These are phyloP conservation scores for Boletus sp. DNA, from an alignment of 768 basidiomycete species.

Conservation along the genomic window DNA sequence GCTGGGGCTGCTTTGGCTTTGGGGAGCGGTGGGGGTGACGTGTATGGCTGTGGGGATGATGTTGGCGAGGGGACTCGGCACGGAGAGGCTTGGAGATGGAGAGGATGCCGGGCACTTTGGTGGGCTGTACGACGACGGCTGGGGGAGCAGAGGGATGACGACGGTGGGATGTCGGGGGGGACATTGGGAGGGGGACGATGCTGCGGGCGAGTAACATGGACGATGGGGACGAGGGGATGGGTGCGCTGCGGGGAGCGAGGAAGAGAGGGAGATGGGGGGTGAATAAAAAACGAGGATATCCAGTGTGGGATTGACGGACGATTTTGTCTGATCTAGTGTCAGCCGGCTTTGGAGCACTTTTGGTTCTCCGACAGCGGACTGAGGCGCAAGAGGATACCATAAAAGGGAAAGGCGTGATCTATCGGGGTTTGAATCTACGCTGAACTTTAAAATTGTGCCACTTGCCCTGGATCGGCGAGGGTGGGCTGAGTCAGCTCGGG, in stretches of 20 bases:
- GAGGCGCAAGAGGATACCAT: conserved; percentile 27
- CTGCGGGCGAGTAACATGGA: conserved; percentile 43
- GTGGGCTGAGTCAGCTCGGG: not conserved
- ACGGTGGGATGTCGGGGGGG: conserved; percentile 43
- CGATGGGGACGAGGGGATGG: not conserved
- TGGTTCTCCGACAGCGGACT: conserved; percentile 34
- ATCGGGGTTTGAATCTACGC: conserved; percentile 28
- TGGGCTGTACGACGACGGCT: conserved; percentile 65
- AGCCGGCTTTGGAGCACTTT: conserved; percentile 31
- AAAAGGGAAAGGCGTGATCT: conserved; percentile 2
- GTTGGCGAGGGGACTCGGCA: conserved; percentile 32
- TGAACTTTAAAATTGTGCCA: conserved; percentile 20
- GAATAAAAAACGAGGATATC: conserved; percentile 23
- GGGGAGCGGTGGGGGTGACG: conserved; percentile 35
- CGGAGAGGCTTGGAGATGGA: conserved; percentile 58
- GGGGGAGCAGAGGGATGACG: conserved; percentile 70
- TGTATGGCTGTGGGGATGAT: conserved; percentile 34
- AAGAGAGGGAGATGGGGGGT: not conserved
- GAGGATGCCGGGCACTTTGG: conserved; percentile 69
- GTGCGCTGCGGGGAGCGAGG: conserved; percentile 13
- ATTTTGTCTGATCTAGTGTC: conserved; percentile 30
- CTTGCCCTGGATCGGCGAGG: not conserved
- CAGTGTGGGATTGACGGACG: conserved; percentile 24
- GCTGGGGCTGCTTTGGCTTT: conserved; percentile 32
- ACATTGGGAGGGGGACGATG: conserved; percentile 32